phyloP scores from a whole-genome alignment of 257 asterid species.

The Scutellaria galericulata region DNA sequence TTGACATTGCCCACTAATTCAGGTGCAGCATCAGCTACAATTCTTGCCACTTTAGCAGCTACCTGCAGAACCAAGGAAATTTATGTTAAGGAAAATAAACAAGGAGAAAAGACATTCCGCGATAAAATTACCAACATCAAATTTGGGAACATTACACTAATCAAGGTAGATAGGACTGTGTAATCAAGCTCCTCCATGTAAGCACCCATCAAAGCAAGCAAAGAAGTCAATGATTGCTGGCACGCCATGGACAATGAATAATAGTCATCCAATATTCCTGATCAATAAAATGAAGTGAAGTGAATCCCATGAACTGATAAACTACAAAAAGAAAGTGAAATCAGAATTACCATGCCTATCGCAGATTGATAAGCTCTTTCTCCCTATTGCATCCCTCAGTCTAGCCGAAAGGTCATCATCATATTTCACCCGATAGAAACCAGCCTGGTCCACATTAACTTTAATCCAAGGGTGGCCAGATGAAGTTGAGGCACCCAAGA shows the following conservation, averaged over 20 bases:
- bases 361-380: slow-evolving; percentile 64
- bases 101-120: slow-evolving; percentile 3
- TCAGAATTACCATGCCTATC: slow-evolving; percentile 74
- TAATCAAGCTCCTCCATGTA: slow-evolving; percentile 82
- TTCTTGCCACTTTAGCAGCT: slow-evolving; percentile 61
- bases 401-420: slow-evolving; percentile 81
- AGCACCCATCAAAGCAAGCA: slow-evolving; percentile 87
- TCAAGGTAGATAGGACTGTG: slow-evolving; percentile 77
- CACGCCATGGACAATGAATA: slow-evolving; percentile 85
- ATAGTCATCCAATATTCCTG: slow-evolving; percentile 92
- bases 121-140: slow-evolving; percentile 4
- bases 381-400: slow-evolving; percentile 84
- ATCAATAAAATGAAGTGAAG: slow-evolving; percentile 38
- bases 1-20: slow-evolving; percentile 64
- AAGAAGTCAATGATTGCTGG: slow-evolving; percentile 74
- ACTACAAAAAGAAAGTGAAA: background rate
- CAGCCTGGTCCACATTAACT: slow-evolving; percentile 81
- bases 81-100: slow-evolving; percentile 8
- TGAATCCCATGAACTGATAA: slow-evolving; percentile 13
- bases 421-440: slow-evolving; percentile 87
- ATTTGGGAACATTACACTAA: slow-evolving; percentile 59
- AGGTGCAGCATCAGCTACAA: slow-evolving; percentile 86
- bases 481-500: slow-evolving; percentile 52
- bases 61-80: slow-evolving; percentile 55
- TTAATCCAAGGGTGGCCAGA: slow-evolving; percentile 73